phyloP scores from a whole-genome alignment of 208 protist species.

The Vickermania ingenoplastis region DNA sequence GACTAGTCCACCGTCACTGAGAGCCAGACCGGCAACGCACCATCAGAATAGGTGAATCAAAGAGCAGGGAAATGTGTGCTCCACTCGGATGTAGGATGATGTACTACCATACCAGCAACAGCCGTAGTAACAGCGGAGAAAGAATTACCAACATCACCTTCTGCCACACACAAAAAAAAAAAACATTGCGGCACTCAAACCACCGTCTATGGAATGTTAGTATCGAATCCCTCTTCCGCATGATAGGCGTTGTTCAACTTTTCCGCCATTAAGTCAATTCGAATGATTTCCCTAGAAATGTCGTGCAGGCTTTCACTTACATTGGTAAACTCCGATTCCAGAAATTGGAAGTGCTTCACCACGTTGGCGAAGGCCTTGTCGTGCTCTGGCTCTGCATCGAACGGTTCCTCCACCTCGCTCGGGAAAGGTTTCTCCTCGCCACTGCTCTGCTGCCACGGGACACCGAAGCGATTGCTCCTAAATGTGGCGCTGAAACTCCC shows the following conservation, averaged over 20 bases:
- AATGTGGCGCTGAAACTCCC: constrained; percentile 15
- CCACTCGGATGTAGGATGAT: too few relatives aligned
- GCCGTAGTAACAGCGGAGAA: too few relatives aligned
- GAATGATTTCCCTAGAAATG: constrained; percentile 73
- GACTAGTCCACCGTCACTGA: too few relatives aligned
- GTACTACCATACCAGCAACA: too few relatives aligned
- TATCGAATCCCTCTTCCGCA: background rate
- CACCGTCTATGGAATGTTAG: too few relatives aligned
- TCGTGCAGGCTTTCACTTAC: constrained; percentile 69
- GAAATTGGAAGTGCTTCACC: constrained; percentile 45
- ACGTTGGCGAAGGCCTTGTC: constrained; percentile 76
- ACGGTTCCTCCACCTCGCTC: background rate
- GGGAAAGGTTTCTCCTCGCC: constrained; percentile 7
- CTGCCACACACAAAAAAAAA: too few relatives aligned
- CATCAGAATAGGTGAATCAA: too few relatives aligned
- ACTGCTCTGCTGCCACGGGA: background rate
- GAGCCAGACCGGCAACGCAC: too few relatives aligned
- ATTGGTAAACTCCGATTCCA: constrained; percentile 65
- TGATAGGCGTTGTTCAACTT: constrained; percentile 29
- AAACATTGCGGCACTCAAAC: too few relatives aligned
- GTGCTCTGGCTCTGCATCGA: background rate
- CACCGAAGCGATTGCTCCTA: constrained; percentile 3
- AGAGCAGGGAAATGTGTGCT: too few relatives aligned
- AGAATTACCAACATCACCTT: too few relatives aligned
- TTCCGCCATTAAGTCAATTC: constrained; percentile 75